Base-by-base conservation (phyloP, 306 rosid species). In the Prunus salicina region DNA sequence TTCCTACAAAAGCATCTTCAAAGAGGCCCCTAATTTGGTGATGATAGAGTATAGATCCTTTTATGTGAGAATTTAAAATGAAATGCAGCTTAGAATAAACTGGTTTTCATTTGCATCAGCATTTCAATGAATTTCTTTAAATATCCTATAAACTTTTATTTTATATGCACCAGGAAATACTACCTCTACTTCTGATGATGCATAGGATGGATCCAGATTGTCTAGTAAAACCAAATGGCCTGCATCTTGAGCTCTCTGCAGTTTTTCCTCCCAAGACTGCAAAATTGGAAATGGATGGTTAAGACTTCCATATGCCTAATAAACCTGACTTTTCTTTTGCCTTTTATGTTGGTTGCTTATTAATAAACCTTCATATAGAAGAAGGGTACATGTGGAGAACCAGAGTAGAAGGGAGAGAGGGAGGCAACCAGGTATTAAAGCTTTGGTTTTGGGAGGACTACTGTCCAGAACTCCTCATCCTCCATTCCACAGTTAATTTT, bases 161-260 rank as follows among this genome's bases (percentile, higher is more conserved):
- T 41, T 4, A 43, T 22, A 57, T 18, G 18, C 52, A 71, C 20
- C 9, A 15, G 12, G 65, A 20, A 38, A 34, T 41, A 13, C 28
- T 83, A 90, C 93, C 93, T 90, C 91, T 38, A 88, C 83, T 69
- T 85, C 89, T 60, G 27, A 20, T 56, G 96, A 85, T 11, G 91
- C 27, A 76, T 56, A 82, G 72, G 90, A 83, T 25, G 90, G 90
- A 79, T 90, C 96, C 69, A 90, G 76, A 82, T 90, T 87, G 74
- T 75, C 76, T 58, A 90, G 81, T 69, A 88, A 79, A 70, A 88
- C 87, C 73, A 90, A 74, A 52, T 87, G 69, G 63, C 68, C 78
- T n/a, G 8, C 58, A 41, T 82, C 79, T 78, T 87, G 84, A 74
- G 93, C 96, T 58, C 0, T 70, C 74, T 14, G 82, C 46, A 90